Conservation (phyloP, 2,329 filamentous ascomycete genomes). For the Ceratocystis lukuohia region DNA sequence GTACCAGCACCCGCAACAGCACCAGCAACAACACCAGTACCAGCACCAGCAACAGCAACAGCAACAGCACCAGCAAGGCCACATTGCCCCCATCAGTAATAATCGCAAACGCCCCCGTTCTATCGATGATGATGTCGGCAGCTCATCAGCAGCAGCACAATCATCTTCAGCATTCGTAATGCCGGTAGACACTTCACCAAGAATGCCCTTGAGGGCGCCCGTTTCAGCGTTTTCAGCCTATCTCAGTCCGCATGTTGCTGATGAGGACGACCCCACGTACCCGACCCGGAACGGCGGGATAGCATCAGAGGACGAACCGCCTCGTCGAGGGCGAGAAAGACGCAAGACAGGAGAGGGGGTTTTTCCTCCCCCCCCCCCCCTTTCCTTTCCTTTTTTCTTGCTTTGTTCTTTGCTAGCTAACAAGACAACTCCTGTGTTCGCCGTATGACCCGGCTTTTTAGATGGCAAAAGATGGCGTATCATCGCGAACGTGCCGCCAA, state of each 20-base stretch:
- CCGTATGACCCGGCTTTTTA: background rate
- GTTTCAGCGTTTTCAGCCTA: too few relatives aligned
- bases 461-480: background rate
- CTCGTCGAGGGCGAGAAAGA: too few relatives aligned
- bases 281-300: too few relatives aligned
- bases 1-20: background rate
- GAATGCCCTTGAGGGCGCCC: too few relatives aligned
- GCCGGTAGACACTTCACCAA: too few relatives aligned
- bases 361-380: background rate
- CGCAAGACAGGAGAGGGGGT: background rate
- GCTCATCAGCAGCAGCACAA: too few relatives aligned
- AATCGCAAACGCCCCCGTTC: background rate
- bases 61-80: too few relatives aligned
- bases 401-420: background rate
- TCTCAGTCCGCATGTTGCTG: too few relatives aligned
- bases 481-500: conserved; percentile 20
- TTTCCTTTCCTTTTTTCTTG: background rate
- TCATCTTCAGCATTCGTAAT: too few relatives aligned
- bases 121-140: background rate
- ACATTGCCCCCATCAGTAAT: background rate
- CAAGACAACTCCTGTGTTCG: background rate
- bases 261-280: too few relatives aligned
- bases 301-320: too few relatives aligned
- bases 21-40: background rate
- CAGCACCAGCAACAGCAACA: background rate